A percentile compares a stretch with the other conserved stretches of the same genome.
Evolutionary conservation across 495 filamentous ascomycete species (phyloP).

Genomic region (Penicillium robsamsonii): DNA sequence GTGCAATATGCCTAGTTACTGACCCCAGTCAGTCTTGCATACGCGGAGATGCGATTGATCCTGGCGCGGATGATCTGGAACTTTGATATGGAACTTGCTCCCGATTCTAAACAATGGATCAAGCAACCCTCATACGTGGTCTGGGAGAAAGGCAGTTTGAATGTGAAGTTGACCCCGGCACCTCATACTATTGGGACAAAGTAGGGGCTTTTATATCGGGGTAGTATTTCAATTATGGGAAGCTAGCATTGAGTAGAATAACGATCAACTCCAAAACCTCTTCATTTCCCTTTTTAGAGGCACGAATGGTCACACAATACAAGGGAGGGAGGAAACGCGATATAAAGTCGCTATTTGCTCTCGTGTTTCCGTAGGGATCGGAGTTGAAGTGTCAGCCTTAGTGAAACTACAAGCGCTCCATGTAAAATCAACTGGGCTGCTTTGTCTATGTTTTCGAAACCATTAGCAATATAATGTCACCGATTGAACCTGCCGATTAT

Average conservation of each 20-base stretch:
- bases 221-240: not conserved
- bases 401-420: no score
- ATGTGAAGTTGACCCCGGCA: not conserved
- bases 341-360: no score
- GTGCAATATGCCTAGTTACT: not conserved
- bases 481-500: no score
- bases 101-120: slow-evolving; percentile 8
- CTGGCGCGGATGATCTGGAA: slow-evolving; percentile 22
- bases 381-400: no score
- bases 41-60: slow-evolving; percentile 35
- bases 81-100: slow-evolving; percentile 13
- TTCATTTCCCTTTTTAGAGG: no score
- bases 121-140: not conserved
- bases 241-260: not conserved
- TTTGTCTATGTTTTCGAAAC: no score
- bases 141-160: not conserved
- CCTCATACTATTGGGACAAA: not conserved
- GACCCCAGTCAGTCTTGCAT: slow-evolving; percentile 26
- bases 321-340: no score
- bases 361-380: no score
- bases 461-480: no score
- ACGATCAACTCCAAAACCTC: not conserved
- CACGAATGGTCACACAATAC: no score
- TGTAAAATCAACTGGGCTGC: no score
- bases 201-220: not conserved